Evolutionary conservation across 371 early-diverging fungal species (phyloP), one percentile per base, ranked within the genome.

Genomic region (Blyttiomyces sp.): DNA sequence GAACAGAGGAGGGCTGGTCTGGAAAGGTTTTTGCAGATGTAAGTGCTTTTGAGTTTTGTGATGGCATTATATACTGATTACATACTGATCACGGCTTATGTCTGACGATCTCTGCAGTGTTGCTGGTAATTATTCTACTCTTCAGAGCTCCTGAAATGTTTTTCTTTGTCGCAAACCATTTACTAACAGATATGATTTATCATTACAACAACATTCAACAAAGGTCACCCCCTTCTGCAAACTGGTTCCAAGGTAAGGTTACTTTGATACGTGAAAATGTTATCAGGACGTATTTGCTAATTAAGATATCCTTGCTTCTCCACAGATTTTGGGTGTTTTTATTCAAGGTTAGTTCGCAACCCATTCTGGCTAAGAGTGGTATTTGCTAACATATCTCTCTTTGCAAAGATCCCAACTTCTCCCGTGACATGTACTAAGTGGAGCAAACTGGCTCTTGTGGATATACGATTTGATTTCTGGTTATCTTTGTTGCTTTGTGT

Each of bases 1-100:
- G 96, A 98, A 68, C 76, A 86, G 60, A 88, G 98, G 43, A 79
- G 95, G 57, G 86, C 84, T 59, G 96, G 94, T 4, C 73, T 98
- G 56, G 96, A 98, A 76, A 77, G 94, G 33, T 98, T 98, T 63
- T 71, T 95, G 68, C 95, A 95, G 80, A 93, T 94, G 93, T 92
- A 81, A 84, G 85, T 76, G n/a, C n/a, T n/a, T n/a, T n/a, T n/a
- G n/a, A n/a, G n/a, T n/a, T n/a, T n/a, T 24, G 45, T 69, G 26
- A 19, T 21, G 11, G 30, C 49, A 16, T 19, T 11, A 13, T 27
- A 63, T 4, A 11, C 30, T 11, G 17, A 31, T 4, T n/a, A n/a
- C n/a, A n/a, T n/a, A n/a, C n/a, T n/a, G n/a, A n/a, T n/a, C n/a
- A n/a, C n/a, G n/a, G n/a, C n/a, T n/a, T n/a, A n/a, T n/a, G n/a